Conservation (phyloP, 345 rosid species). For the Gossypium herbaceum region DNA sequence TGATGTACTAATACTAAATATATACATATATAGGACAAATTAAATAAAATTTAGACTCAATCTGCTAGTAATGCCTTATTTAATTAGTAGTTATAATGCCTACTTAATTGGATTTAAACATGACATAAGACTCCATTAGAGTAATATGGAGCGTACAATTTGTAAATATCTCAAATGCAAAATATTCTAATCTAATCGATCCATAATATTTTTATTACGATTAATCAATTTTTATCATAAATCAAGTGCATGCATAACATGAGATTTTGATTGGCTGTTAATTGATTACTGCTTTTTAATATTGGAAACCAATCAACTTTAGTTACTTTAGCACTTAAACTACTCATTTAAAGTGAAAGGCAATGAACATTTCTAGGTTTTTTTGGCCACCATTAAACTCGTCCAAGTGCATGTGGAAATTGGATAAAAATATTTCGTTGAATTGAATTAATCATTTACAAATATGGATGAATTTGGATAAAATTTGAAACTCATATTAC, state of each 20-base stretch:
- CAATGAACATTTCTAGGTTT: background rate
- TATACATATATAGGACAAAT: too few species aligned
- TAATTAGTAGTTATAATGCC: background rate
- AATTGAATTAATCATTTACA: too few species aligned
- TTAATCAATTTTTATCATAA: background rate
- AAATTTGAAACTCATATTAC: too few species aligned
- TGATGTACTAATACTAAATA: too few species aligned
- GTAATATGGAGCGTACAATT: background rate
- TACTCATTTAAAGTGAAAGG: background rate
- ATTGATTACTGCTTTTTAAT: background rate
- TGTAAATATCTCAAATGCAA: too few species aligned
- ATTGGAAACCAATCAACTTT: background rate
- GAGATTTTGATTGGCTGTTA: background rate
- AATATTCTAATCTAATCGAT: background rate
- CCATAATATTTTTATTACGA: background rate
- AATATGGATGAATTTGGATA: too few species aligned
- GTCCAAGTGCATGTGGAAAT: too few species aligned
- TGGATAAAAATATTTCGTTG: too few species aligned
- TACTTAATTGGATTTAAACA: background rate
- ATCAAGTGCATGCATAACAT: background rate
- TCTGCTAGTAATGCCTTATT: background rate
- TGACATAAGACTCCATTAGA: background rate
- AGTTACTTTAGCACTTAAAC: background rate
- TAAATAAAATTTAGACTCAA: too few species aligned
- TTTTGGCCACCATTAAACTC: background rate